Conservation (phyloP, 1,284 basidiomycete species). For the Ustilago crameri region DNA sequence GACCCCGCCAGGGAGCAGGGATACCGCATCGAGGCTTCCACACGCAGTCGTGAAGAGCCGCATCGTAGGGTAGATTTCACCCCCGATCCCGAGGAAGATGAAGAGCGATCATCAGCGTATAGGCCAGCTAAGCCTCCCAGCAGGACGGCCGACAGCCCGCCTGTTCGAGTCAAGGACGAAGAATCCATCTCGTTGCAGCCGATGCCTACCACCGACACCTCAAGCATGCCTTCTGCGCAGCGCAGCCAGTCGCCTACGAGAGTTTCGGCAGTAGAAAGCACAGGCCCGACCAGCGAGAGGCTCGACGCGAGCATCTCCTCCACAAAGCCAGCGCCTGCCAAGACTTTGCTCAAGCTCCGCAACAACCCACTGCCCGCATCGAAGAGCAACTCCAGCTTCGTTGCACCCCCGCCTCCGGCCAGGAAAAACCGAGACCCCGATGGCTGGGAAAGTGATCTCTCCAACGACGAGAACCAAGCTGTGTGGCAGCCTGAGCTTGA, state of each 20-base stretch:
- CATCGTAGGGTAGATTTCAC: constrained; percentile 22
- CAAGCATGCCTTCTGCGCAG: neutral
- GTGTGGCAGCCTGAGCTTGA: constrained; percentile 58
- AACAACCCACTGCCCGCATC: constrained; percentile 51
- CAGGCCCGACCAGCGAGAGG: constrained; percentile 10
- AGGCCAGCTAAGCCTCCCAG: neutral
- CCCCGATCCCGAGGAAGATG: constrained; percentile 24
- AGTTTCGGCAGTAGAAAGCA: neutral
- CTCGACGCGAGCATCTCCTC: constrained; percentile 3
- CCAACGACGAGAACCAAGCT: constrained; percentile 58
- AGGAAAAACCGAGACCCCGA: constrained; percentile 49
- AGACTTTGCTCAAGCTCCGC: constrained; percentile 46
- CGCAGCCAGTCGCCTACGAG: constrained; percentile 2
- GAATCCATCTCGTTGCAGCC: constrained; percentile 15
- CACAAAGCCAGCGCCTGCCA: constrained; percentile 19
- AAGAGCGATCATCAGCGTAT: constrained; percentile 6
- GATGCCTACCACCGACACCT: neutral
- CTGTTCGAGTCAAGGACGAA: constrained; percentile 31
- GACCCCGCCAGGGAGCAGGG: constrained; percentile 31
- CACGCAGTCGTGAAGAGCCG: constrained; percentile 17
- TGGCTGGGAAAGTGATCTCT: constrained; percentile 64
- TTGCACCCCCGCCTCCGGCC: constrained; percentile 46
- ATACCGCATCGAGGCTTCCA: constrained; percentile 2
- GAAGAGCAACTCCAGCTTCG: constrained; percentile 40
- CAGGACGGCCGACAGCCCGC: neutral